phyloP scores from a whole-genome alignment of 371 early-diverging fungal genomes.

The Mucor piriformis region DNA sequence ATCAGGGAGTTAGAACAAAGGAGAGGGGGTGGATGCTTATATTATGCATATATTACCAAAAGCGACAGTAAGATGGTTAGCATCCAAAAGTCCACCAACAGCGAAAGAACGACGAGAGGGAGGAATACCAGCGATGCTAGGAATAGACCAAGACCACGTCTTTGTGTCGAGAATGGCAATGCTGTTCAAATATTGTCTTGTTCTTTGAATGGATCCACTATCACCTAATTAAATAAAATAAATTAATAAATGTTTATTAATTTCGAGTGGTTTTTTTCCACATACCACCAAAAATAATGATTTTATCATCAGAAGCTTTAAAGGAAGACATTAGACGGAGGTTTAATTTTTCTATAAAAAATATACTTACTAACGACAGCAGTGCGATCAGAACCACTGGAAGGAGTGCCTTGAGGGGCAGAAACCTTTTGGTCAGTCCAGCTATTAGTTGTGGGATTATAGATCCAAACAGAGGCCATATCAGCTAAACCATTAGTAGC shows the following conservation, averaged over 20 bases:
- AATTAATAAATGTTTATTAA: not conserved
- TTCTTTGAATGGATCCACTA: slow-evolving; percentile 24
- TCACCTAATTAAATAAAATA: slow-evolving; percentile 29
- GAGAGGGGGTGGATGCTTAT: not conserved
- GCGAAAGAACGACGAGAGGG: slow-evolving; percentile 48
- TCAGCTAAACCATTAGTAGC: slow-evolving; percentile 9
- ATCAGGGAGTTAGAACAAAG: not conserved
- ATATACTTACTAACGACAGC: slow-evolving; percentile 49
- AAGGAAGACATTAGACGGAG: slow-evolving; percentile 2
- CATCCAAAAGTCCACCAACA: slow-evolving; percentile 39
- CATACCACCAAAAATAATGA: slow-evolving; percentile 51
- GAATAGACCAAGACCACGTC: slow-evolving; percentile 46
- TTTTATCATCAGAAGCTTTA: slow-evolving; percentile 37
- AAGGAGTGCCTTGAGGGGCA: slow-evolving; percentile 17
- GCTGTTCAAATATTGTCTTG: slow-evolving; percentile 30
- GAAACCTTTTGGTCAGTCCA: slow-evolving; percentile 27
- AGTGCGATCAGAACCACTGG: slow-evolving; percentile 31
- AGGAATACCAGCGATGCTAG: slow-evolving; percentile 36
- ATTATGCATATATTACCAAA: slow-evolving; percentile 38
- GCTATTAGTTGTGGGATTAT: slow-evolving; percentile 19
- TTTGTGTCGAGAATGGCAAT: slow-evolving; percentile 45
- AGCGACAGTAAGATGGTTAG: slow-evolving; percentile 37
- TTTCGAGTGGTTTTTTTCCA: not conserved
- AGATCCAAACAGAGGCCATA: slow-evolving; percentile 28
- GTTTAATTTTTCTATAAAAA: not conserved